Percentiles rank a stretch among this genome's conserved stretches.
Conservation (phyloP, 108 stramenopile genomes). For the Pseudonitzschia delicatissima region DNA sequence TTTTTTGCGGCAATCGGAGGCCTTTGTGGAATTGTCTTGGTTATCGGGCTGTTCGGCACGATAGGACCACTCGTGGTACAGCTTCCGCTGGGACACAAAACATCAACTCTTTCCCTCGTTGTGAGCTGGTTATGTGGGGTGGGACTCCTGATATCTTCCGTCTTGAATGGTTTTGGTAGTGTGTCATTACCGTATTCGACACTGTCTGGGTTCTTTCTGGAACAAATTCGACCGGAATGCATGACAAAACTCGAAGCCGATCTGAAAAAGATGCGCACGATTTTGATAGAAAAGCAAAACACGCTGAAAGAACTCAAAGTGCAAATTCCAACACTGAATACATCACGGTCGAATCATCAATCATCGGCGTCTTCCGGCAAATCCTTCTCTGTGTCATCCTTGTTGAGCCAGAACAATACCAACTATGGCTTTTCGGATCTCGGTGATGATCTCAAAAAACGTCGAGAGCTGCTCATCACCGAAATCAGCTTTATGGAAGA, state of each 20-base stretch:
- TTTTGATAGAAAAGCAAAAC: constrained; percentile 15
- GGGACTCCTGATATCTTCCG: constrained; percentile 59
- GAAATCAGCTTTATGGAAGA: constrained; percentile 66
- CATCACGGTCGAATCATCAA: not conserved
- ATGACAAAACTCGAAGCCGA: constrained; percentile 57
- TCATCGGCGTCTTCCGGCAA: constrained; percentile 8
- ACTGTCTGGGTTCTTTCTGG: constrained; percentile 58
- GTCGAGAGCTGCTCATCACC: constrained; percentile 38
- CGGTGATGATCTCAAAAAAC: constrained; percentile 39
- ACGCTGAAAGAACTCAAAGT: constrained; percentile 15
- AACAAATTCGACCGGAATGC: constrained; percentile 43
- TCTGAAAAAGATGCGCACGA: constrained; percentile 27
- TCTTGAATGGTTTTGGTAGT: constrained; percentile 79
- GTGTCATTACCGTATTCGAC: constrained; percentile 72
- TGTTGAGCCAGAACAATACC: not conserved
- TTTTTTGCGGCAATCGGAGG: constrained; percentile 21
- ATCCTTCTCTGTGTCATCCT: not conserved
- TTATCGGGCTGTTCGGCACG: constrained; percentile 17
- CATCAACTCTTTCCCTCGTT: constrained; percentile 15
- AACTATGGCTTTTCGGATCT: constrained; percentile 12
- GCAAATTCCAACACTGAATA: not conserved
- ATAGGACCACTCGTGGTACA: constrained; percentile 45
- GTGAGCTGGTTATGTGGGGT: constrained; percentile 65
- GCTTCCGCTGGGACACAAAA: constrained; percentile 6
- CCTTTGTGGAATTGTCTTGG: constrained; percentile 10